Conservation (phyloP, 306 rosid genomes). For the Rosa chinensis region DNA sequence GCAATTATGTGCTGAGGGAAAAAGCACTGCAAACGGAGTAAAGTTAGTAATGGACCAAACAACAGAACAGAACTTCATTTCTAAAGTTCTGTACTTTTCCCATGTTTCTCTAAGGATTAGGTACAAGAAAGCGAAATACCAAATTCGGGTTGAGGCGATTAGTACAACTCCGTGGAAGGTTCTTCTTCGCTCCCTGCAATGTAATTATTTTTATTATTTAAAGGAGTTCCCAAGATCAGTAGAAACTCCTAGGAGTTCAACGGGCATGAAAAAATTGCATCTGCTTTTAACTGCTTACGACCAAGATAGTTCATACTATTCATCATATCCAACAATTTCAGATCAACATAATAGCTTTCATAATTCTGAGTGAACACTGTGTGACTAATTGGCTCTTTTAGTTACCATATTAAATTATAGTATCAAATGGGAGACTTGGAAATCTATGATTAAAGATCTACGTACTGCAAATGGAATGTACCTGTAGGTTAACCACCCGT, state of each 20-base stretch:
- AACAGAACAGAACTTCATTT: neutral
- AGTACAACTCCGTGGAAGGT: constrained; percentile 69
- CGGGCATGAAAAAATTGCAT: neutral
- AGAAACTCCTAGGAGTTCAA: neutral
- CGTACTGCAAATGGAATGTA: constrained; percentile 13
- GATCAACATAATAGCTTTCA: neutral
- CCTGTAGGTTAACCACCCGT: constrained; percentile 78
- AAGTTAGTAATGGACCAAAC: neutral
- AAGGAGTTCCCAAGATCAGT: neutral
- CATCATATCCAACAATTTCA: constrained; percentile 1
- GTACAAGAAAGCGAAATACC: constrained; percentile 38
- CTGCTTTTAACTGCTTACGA: neutral
- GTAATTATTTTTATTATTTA: constrained; percentile 10
- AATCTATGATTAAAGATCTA: neutral
- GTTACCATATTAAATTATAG: neutral
- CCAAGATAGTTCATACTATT: neutral
- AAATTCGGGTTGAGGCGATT: constrained; percentile 71
- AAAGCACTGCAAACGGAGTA: constrained; percentile 60
- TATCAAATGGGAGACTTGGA: neutral
- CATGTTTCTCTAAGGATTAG: neutral
- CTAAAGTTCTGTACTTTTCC: neutral
- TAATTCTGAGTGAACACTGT: neutral
- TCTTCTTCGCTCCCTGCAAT: constrained; percentile 60
- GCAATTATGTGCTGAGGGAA: constrained; percentile 84
- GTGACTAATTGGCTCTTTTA: neutral